Conservation (phyloP, 129 eudicot genomes). For the Logfia minima region DNA sequence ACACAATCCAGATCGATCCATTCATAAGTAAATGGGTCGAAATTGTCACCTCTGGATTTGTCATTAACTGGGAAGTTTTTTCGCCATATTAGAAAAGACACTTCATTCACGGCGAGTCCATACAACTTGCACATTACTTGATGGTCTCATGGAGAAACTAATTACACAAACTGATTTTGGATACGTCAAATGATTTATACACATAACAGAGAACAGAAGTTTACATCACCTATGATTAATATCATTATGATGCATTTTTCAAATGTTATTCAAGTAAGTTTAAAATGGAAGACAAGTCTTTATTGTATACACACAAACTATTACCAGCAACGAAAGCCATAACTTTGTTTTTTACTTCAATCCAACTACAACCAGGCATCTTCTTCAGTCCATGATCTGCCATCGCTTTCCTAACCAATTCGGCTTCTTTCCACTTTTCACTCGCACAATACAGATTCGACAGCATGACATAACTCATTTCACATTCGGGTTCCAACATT, state of each 20-base stretch:
- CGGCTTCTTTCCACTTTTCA: constrained; percentile 74
- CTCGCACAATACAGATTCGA: constrained; percentile 75
- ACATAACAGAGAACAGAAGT: neutral
- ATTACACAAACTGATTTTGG: too few relatives aligned
- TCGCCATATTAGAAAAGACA: too few relatives aligned
- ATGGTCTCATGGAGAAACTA: neutral
- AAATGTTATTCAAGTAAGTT: constrained; percentile 54
- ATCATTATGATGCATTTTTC: constrained; percentile 37
- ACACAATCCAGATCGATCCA: too few relatives aligned
- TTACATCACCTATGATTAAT: neutral
- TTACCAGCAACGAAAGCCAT: constrained; percentile 58
- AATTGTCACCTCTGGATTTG: too few relatives aligned
- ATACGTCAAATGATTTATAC: neutral
- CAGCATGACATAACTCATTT: constrained; percentile 67
- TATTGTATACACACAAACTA: constrained; percentile 23
- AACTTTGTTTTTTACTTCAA: constrained; percentile 55
- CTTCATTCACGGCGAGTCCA: neutral
- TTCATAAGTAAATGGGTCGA: too few relatives aligned
- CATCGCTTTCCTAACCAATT: constrained; percentile 65
- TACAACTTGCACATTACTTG: neutral
- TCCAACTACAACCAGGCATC: constrained; percentile 82
- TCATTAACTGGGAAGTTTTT: too few relatives aligned
- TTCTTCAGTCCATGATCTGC: constrained; percentile 55
- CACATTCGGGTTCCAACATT: constrained; percentile 43
- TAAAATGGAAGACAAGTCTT: constrained; percentile 40